These are phyloP conservation scores for Wickerhamiella domercqiae DNA, from an alignment of 805 yeast genomes.

Conservation along the genomic window DNA sequence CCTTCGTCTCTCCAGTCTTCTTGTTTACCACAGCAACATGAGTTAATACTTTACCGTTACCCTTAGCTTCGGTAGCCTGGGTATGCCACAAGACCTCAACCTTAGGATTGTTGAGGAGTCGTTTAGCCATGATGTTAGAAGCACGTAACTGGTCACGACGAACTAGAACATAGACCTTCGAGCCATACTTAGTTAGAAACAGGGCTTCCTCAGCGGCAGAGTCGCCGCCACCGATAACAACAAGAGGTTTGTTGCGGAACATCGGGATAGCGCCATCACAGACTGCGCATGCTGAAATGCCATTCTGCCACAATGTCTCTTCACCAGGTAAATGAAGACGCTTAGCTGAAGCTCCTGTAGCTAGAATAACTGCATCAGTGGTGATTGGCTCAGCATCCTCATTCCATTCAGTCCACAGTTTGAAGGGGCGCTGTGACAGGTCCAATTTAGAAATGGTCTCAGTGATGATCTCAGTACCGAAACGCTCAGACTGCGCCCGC, in stretches of 20 bases:
- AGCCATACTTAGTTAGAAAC: conserved; percentile 92
- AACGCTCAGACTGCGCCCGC: conserved; percentile 74
- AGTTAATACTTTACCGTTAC: conserved; percentile 74
- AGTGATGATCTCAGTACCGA: conserved; percentile 88
- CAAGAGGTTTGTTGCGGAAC: conserved; percentile 93
- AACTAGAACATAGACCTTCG: conserved; percentile 83
- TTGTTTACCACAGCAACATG: conserved; percentile 53
- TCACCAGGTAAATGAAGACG: conserved; percentile 92
- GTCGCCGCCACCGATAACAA: conserved; percentile 98
- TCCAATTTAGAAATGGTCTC: conserved; percentile 93
- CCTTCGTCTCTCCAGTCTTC: conserved; percentile 51
- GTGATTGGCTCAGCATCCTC: conserved; percentile 80
- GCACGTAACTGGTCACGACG: conserved; percentile 94
- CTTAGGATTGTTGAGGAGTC: conserved; percentile 71
- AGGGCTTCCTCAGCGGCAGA: conserved; percentile 99
- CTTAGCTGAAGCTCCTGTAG: conserved; percentile 98
- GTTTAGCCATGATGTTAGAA: conserved; percentile 90
- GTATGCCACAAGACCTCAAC: conserved; percentile 82
- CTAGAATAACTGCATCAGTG: conserved; percentile 80
- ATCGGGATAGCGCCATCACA: conserved; percentile 99
- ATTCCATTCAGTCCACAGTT: conserved; percentile 90
- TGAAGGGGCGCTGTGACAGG: conserved; percentile 76
- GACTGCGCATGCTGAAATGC: conserved; percentile 98
- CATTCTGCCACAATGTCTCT: conserved; percentile 97
- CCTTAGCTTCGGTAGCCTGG: conserved; percentile 75